phyloP scores from a whole-genome alignment of 257 asterid genomes.

The Nemophila menziesii region DNA sequence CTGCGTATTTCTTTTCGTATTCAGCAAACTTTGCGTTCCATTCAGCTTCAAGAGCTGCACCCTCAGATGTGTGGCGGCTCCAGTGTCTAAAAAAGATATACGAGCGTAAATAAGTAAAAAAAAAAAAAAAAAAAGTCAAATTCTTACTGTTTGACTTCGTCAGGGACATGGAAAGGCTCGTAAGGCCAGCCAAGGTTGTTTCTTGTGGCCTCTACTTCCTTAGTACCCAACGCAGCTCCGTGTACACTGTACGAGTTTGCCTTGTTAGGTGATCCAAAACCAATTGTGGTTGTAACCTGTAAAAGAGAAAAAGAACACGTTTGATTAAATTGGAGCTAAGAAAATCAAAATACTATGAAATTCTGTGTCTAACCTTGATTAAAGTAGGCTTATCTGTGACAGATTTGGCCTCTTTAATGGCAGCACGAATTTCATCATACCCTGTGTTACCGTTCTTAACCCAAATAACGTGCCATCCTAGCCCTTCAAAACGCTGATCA shows the following conservation, averaged over 20 bases:
- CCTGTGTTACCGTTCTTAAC: slow-evolving; percentile 94
- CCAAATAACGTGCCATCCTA: slow-evolving; percentile 98
- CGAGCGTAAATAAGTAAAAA: too few relatives aligned
- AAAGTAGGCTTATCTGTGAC: slow-evolving; percentile 90
- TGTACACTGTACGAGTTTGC: slow-evolving; percentile 67
- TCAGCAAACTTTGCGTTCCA: slow-evolving; percentile 88
- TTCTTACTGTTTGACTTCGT: slow-evolving; percentile 77
- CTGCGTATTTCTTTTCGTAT: slow-evolving; percentile 75
- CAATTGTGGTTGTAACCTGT: slow-evolving; percentile 65
- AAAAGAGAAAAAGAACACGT: background rate
- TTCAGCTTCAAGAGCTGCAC: slow-evolving; percentile 80
- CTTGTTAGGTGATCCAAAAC: slow-evolving; percentile 69
- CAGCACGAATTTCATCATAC: slow-evolving; percentile 89
- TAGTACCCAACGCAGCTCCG: slow-evolving; percentile 71
- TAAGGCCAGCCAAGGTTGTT: slow-evolving; percentile 85
- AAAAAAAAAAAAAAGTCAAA: slow-evolving; percentile 25
- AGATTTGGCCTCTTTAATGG: slow-evolving; percentile 85
- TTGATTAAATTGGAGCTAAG: background rate
- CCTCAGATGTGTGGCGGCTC: slow-evolving; percentile 67
- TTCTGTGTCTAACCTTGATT: slow-evolving; percentile 44
- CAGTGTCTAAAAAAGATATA: slow-evolving; percentile 52
- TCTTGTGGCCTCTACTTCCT: slow-evolving; percentile 99
- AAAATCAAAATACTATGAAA: background rate
- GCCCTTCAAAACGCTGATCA: slow-evolving; percentile 70
- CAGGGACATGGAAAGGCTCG: slow-evolving; percentile 82